Evolutionary conservation across 192 early-diverging fungal genomes (phyloP).

Genomic region (Podochytrium sp.): DNA sequence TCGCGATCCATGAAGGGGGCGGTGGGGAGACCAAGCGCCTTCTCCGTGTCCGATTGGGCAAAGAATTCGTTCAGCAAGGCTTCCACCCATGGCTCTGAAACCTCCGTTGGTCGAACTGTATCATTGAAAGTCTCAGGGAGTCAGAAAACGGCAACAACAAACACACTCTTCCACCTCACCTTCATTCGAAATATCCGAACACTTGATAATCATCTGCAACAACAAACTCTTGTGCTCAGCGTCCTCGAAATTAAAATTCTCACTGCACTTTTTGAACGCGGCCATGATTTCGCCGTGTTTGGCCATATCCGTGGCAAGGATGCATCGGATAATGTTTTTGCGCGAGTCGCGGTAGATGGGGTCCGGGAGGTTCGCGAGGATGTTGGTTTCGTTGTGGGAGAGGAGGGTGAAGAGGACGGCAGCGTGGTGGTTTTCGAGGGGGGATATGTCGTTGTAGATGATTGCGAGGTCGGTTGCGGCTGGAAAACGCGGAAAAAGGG

Average conservation of each 20-base stretch:
- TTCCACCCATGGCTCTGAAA: constrained; percentile 58
- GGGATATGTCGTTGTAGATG: constrained; percentile 59
- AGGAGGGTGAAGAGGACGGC: constrained; percentile 56
- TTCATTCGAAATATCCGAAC: constrained; percentile 62
- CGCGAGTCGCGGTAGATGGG: constrained; percentile 47
- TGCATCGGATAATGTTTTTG: constrained; percentile 55
- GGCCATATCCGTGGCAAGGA: constrained; percentile 62
- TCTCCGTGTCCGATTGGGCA: constrained; percentile 55
- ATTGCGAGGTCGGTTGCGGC: constrained; percentile 52
- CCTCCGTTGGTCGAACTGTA: constrained; percentile 28
- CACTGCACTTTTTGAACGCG: constrained; percentile 43
- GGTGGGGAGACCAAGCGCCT: constrained; percentile 53
- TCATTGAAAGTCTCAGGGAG: constrained; percentile 33
- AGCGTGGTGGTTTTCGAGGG: constrained; percentile 58
- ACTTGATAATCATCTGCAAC: constrained; percentile 56
- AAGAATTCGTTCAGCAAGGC: constrained; percentile 60
- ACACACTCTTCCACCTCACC: too few relatives aligned
- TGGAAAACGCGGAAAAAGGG: not conserved
- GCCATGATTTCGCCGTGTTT: constrained; percentile 55
- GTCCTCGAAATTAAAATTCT: constrained; percentile 48
- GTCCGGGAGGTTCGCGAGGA: constrained; percentile 37
- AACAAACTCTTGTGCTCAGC: constrained; percentile 49
- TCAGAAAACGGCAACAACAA: too few relatives aligned
- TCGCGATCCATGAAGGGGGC: constrained; percentile 63
- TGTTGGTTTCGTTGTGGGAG: constrained; percentile 39